Base-by-base conservation (phyloP, 805 yeast species). In the Saccharomyces paradoxus region DNA sequence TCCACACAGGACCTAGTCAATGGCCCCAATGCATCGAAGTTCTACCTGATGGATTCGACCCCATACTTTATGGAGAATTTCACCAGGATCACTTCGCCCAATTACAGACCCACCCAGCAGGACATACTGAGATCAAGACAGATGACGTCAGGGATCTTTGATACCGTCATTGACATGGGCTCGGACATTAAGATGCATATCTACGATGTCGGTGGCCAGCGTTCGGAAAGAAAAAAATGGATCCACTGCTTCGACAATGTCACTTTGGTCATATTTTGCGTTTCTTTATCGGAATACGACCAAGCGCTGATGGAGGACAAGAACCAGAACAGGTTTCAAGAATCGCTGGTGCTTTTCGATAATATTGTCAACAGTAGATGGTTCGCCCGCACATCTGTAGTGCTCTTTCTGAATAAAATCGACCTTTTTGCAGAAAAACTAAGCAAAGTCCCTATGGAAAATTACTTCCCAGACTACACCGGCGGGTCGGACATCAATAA, bases 151-250 rank as follows among this genome's bases (percentile, higher is more conserved):
- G 97, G 97, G 71, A 88, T 91, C 24, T 88, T 84, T 63, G 97
- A 90, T 67, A 83, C 89, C 55, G 77, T 80, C 55, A 87, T 91
- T 63, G 83, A 82, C 56, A 79, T 90, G 81, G 89, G 87, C 48
- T 83, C 82, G 28, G 61, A 60, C 49, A 67, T 84, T 46, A 78
- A 79, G 61, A 72, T 85, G 50, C 87, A 83, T 62, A 75, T 86
- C 62, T 83, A 76, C 65, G 97, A 91, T 69, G 97, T 91, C 50
- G 97, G 97, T 58, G 97, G 97, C 1, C 99, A 94, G 71, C 77
- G 99, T 63, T 83, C 95, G 2, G 99, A 94, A 74, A 83, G 99
- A 53, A 88, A 87, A 65, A 92, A 94, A 71, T 94, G 99, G 99
- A 90, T 94, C 58, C 95, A 94, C 71, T 89, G 96, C 66, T 94